Percentiles rank a stretch among this genome's conserved stretches.
phyloP scores from a whole-genome alignment of 139 green algal genomes.

The Zygnema cylindricum region DNA sequence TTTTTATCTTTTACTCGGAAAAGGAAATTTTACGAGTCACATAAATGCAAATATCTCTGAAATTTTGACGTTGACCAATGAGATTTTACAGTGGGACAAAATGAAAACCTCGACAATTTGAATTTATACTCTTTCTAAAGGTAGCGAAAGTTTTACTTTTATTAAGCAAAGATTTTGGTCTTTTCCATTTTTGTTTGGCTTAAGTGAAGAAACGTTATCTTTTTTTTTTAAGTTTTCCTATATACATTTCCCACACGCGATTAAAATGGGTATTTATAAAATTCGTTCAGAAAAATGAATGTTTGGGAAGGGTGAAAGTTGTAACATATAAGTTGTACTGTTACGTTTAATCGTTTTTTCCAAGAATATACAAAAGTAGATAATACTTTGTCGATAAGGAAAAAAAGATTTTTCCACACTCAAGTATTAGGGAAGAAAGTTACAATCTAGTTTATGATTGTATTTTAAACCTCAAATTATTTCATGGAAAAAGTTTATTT shows the following conservation, averaged over 20 bases:
- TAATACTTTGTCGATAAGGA: neutral
- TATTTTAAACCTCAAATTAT: no score
- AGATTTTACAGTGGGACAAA: constrained; percentile 1
- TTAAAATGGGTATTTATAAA: no score
- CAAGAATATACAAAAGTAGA: neutral
- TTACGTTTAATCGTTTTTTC: neutral
- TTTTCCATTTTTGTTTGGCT: neutral
- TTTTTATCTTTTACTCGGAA: constrained; percentile 28
- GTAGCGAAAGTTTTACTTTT: neutral
- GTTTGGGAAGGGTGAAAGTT: neutral
- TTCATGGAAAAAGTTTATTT: no score
- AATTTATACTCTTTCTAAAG: no score
- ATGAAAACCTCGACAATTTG: no score
- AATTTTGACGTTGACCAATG: neutral
- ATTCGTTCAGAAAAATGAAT: no score
- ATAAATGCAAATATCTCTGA: neutral
- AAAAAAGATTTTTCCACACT: neutral
- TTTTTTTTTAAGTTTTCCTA: neutral
- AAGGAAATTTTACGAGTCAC: neutral
- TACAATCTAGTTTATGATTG: neutral
- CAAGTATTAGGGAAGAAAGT: neutral
- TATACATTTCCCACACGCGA: neutral
- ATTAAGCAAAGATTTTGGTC: neutral
- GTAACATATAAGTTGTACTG: neutral
- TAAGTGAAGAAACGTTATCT: neutral